A percentile compares a stretch with the other conserved stretches of the same genome.
Conservation (phyloP, 441 rosid species). For the Jatropha multifida region DNA sequence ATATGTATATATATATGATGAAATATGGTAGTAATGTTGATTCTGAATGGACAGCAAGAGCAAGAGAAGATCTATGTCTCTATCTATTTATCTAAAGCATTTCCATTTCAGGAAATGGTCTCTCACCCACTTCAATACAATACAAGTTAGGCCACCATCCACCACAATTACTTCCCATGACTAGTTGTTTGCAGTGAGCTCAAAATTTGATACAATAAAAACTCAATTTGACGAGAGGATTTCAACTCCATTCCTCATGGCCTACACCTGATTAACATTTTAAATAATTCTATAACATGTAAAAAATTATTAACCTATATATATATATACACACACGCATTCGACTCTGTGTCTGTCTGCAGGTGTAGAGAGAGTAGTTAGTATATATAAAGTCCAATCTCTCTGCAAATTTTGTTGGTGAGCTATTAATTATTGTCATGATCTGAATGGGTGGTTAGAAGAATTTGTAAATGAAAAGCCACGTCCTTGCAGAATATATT, state of each 20-base stretch:
- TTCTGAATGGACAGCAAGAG: neutral
- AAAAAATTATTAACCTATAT: too few relatives aligned
- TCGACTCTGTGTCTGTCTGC: neutral
- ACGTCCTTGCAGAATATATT: neutral
- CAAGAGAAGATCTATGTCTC: too few relatives aligned
- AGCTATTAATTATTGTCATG: too few relatives aligned
- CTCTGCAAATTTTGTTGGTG: neutral
- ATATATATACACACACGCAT: too few relatives aligned
- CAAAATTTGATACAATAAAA: too few relatives aligned
- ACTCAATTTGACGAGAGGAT: too few relatives aligned
- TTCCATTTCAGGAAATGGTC: neutral
- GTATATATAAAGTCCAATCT: neutral
- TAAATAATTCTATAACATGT: too few relatives aligned
- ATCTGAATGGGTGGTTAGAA: too few relatives aligned
- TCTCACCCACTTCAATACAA: neutral
- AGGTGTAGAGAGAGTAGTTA: neutral
- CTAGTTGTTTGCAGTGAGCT: too few relatives aligned
- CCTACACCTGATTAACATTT: too few relatives aligned
- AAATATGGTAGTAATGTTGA: neutral
- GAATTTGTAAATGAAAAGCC: neutral
- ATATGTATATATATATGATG: neutral
- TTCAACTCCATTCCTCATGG: too few relatives aligned
- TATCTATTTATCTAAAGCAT: too few relatives aligned
- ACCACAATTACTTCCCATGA: neutral
- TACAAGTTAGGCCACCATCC: constrained; percentile 20